A percentile compares a stretch with the other conserved stretches of the same genome.
Evolutionary conservation across 2,329 filamentous ascomycete genomes (phyloP).

Genomic region (Fusarium sp.): DNA sequence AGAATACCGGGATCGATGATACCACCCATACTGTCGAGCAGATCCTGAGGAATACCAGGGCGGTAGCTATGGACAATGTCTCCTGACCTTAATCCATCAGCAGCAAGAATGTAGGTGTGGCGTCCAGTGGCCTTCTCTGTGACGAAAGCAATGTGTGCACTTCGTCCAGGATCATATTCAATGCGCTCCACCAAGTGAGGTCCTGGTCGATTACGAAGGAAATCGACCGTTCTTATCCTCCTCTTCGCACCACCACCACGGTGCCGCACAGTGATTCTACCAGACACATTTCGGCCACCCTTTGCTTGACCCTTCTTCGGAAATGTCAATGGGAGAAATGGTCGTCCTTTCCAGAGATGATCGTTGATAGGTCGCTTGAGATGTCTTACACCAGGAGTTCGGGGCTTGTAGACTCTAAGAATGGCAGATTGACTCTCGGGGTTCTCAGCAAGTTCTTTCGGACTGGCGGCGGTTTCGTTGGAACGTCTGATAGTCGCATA

Average conservation of each 20-base stretch:
- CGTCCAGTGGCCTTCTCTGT: constrained; percentile 78
- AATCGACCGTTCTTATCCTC: constrained; percentile 92
- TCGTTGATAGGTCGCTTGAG: constrained; percentile 93
- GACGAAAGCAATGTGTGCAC: constrained; percentile 90
- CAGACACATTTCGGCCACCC: constrained; percentile 90
- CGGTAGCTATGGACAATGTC: constrained; percentile 94
- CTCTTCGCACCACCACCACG: constrained; percentile 92
- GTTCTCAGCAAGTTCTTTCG: constrained; percentile 43
- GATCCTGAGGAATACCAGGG: constrained; percentile 84
- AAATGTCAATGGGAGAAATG: constrained; percentile 84
- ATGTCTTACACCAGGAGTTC: constrained; percentile 92
- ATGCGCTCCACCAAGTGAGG: constrained; percentile 92
- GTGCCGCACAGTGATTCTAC: constrained; percentile 88
- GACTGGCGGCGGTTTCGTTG: constrained; percentile 30
- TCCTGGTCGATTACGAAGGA: constrained; percentile 80
- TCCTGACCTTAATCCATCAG: constrained; percentile 91
- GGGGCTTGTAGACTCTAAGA: constrained; percentile 90
- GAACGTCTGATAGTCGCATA: constrained; percentile 47
- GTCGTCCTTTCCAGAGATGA: constrained; percentile 94
- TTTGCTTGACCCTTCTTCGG: constrained; percentile 93
- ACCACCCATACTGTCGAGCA: constrained; percentile 93
- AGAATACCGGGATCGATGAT: constrained; percentile 93
- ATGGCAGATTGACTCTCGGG: constrained; percentile 53
- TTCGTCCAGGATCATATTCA: constrained; percentile 94
- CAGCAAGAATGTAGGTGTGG: constrained; percentile 93